phyloP scores from a whole-genome alignment of 257 asterid genomes.

The Echites panduratus region DNA sequence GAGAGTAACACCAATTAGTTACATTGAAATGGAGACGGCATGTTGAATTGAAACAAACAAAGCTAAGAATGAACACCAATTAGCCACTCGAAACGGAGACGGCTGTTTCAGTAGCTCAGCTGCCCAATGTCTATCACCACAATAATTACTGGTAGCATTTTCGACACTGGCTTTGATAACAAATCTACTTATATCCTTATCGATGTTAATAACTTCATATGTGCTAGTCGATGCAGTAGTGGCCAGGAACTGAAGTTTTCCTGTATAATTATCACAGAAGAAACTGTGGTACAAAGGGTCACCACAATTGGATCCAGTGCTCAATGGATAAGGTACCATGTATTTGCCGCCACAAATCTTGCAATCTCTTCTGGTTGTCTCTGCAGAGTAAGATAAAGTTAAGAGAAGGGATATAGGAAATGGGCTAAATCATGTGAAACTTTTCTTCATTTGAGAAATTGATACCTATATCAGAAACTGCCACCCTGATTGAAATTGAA shows the following conservation, averaged over 20 bases:
- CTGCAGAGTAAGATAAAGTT: neutral
- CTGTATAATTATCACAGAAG: neutral
- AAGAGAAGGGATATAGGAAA: no score
- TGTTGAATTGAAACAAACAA: no score
- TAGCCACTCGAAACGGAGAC: constrained; percentile 17
- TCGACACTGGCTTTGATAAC: neutral
- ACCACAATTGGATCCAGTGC: neutral
- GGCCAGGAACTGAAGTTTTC: neutral
- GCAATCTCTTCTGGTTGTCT: constrained; percentile 3
- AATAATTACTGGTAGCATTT: neutral
- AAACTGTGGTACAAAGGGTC: neutral
- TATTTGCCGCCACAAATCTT: neutral
- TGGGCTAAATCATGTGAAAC: no score
- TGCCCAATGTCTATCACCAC: neutral
- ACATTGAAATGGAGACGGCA: neutral
- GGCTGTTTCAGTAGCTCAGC: neutral
- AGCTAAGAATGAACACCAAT: no score
- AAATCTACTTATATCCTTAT: neutral
- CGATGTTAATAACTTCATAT: neutral
- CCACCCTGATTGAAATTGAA: neutral
- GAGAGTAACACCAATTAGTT: neutral
- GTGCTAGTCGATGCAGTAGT: neutral
- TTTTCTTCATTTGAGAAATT: no score
- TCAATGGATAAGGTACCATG: constrained; percentile 5
- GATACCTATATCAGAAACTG: neutral